phyloP scores from a whole-genome alignment of 208 protist genomes.

The Trypanosomatidae sp. region DNA sequence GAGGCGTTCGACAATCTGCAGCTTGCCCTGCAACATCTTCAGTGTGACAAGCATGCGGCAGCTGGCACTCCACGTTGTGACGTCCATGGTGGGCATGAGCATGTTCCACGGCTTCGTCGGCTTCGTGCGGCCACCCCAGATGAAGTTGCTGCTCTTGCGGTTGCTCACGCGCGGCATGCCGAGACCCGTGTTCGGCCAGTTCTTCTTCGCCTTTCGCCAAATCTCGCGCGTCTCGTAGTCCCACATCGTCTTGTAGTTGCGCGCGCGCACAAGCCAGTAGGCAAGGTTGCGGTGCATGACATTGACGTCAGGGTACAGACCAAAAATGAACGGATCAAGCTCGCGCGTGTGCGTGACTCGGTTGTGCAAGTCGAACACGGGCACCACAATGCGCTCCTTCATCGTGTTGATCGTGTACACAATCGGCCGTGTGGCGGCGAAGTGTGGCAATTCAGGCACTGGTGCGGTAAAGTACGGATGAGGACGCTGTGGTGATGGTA shows the following conservation, averaged over 20 bases:
- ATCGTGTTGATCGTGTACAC: slow-evolving; percentile 78
- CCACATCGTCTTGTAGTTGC: slow-evolving; percentile 83
- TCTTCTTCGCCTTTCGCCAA: slow-evolving; percentile 83
- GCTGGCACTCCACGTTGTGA: slow-evolving; percentile 77
- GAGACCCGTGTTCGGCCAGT: slow-evolving; percentile 88
- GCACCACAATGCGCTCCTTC: slow-evolving; percentile 78
- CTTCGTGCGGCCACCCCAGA: slow-evolving; percentile 64
- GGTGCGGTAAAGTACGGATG: slow-evolving; percentile 84
- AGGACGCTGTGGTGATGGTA: slow-evolving; percentile 69
- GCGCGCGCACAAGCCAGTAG: slow-evolving; percentile 84
- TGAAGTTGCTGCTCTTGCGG: slow-evolving; percentile 63
- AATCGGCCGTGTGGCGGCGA: slow-evolving; percentile 50
- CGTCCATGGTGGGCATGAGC: slow-evolving; percentile 82
- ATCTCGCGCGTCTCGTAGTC: slow-evolving; percentile 85
- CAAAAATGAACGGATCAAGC: slow-evolving; percentile 86
- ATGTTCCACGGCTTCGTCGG: slow-evolving; percentile 88
- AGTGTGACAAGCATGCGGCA: slow-evolving; percentile 82
- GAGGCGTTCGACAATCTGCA: slow-evolving; percentile 78
- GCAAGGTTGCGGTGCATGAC: slow-evolving; percentile 59
- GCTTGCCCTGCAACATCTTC: slow-evolving; percentile 81
- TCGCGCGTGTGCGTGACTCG: slow-evolving; percentile 77
- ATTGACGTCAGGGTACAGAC: slow-evolving; percentile 67
- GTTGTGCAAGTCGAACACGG: slow-evolving; percentile 67
- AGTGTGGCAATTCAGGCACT: slow-evolving; percentile 76
- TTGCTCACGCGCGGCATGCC: slow-evolving; percentile 80